phyloP scores from a whole-genome alignment of 2,329 filamentous ascomycete genomes.

The Trichoderma sp. region DNA sequence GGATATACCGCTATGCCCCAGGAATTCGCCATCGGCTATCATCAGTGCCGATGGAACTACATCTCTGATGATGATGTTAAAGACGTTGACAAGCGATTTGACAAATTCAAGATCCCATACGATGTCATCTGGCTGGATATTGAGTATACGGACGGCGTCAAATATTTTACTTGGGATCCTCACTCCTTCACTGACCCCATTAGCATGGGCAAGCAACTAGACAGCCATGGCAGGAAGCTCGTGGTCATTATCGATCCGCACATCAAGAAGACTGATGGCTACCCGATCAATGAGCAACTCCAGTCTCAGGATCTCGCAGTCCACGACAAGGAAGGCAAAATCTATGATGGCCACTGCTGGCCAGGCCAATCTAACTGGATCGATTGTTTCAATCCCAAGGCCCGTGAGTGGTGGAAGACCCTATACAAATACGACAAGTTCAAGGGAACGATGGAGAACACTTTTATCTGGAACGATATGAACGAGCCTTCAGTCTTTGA shows the following conservation, averaged over 20 bases:
- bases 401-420: constrained; percentile 85
- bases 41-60: constrained; percentile 99
- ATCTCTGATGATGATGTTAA: constrained; percentile 95
- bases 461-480: constrained; percentile 99
- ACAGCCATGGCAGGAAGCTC: constrained; percentile 81
- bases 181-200: constrained; percentile 85
- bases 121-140: constrained; percentile 99
- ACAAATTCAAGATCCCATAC: constrained; percentile 93
- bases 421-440: constrained; percentile 88
- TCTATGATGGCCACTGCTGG: constrained; percentile 99
- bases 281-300: constrained; percentile 75
- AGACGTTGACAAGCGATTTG: constrained; percentile 94
- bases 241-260: constrained; percentile 96
- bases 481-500: constrained; percentile 99
- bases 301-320: constrained; percentile 82
- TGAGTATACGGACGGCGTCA: constrained; percentile 94
- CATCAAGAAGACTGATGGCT: constrained; percentile 87
- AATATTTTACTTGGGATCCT: constrained; percentile 97
- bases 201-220: constrained; percentile 85
- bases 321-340: constrained; percentile 83
- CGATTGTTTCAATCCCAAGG: constrained; percentile 92
- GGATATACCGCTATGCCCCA: constrained; percentile 90
- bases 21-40: constrained; percentile 88
- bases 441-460: constrained; percentile 81
- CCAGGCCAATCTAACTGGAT: constrained; percentile 96